Evolutionary conservation across 768 basidiomycete species (phyloP), one percentile per base, ranked within the genome.

Genomic region (Boletales sp.): DNA sequence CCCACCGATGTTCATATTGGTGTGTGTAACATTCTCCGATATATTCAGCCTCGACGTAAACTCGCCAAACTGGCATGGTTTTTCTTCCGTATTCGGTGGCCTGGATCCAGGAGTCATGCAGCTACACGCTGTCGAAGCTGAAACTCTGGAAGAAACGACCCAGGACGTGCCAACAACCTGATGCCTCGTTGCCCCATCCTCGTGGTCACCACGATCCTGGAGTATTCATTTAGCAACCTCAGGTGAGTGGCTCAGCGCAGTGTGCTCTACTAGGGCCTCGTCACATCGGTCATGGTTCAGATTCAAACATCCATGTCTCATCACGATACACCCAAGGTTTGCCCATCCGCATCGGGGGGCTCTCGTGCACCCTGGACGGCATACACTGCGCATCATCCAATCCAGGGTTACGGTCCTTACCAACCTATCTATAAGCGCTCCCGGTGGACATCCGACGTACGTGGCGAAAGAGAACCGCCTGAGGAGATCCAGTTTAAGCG

Each of bases 201-300:
- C 49, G 49, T 49, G 42, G 41, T 32, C 42, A 44, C 31, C 42
- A 49, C 49, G 48, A 49, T 43, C 48, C 48, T 49, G n/a, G 39
- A 35, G 33, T 19, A 18, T 40, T 13, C 13, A 35, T 42, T 30
- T 30, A 48, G 41, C 40, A 48, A 48, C 30, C 36, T 21, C 8
- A 28, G 25, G 6, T 28, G 25, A 28, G 25, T 28, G 36, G 34
- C 34, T 15, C 25, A 18, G n/a, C 34, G 12, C 14, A 43, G 13
- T 21, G 41, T 37, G 48, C 41, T 28, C 25, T 28, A 28, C 25
- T 28, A 28, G 25, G 25, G 25, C 25, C 25, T 28, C 25, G 25
- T 28, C 25, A 28, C 25, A 28, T 28, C 42, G 18, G 18, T 19
- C 43, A 8, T 17, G 13, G 34, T 34, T 13, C 43, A n/a, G 32